These are phyloP conservation scores for Xylaria flabelliformis DNA, from an alignment of 495 filamentous ascomycete genomes.

Conservation along the genomic window DNA sequence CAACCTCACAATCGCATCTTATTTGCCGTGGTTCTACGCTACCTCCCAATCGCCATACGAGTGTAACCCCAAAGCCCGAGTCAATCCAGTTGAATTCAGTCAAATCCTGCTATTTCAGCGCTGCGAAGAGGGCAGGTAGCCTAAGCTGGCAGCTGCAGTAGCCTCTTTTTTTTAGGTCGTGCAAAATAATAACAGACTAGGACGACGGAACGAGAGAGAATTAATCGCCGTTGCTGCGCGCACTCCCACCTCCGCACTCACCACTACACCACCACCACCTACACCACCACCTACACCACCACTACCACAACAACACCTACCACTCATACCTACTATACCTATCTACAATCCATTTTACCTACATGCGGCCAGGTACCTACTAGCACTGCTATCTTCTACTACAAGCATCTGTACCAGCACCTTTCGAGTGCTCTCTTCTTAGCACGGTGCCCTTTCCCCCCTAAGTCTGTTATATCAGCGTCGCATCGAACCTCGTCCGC, in stretches of 20 bases:
- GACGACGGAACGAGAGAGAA: not conserved
- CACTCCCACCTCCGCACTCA: constrained; percentile 4
- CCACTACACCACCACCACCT: not conserved
- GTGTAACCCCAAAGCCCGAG: constrained; percentile 12
- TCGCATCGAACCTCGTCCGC: constrained; percentile 10
- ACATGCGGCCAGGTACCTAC: not conserved
- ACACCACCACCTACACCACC: not conserved
- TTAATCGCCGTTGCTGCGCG: constrained; percentile 10
- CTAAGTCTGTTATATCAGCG: not conserved
- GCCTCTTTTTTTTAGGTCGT: constrained; percentile 5
- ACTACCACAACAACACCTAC: not conserved
- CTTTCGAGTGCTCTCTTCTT: not conserved
- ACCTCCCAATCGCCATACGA: constrained; percentile 1
- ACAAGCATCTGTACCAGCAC: not conserved
- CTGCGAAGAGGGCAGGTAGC: not conserved
- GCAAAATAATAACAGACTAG: constrained; percentile 1
- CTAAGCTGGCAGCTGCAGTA: constrained; percentile 10
- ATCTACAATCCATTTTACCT: not conserved
- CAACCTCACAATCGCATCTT: constrained; percentile 8
- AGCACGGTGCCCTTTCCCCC: not conserved
- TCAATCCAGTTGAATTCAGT: not conserved
- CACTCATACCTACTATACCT: not conserved
- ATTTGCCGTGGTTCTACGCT: constrained; percentile 10
- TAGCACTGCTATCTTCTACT: not conserved
- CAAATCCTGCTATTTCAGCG: not conserved